These are phyloP conservation scores for Alternaria conjuncta DNA, from an alignment of 2,329 filamentous ascomycete species.

Conservation along the genomic window DNA sequence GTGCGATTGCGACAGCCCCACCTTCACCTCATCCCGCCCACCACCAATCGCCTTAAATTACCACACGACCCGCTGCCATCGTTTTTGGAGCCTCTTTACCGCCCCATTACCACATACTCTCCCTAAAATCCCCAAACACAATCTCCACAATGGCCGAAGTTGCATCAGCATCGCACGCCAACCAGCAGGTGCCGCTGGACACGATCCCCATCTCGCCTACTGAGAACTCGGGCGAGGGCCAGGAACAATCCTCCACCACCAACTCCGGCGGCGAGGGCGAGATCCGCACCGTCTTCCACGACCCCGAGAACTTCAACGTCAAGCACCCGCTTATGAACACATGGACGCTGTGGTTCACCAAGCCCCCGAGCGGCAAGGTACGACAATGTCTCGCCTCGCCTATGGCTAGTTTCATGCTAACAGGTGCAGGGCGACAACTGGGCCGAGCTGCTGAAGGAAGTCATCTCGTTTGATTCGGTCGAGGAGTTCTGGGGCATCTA, in stretches of 20 bases:
- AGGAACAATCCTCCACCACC: constrained; percentile 48
- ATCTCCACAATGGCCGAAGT: constrained; percentile 45
- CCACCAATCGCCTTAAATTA: constrained; percentile 23
- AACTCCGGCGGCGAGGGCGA: constrained; percentile 59
- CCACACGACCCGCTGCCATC: constrained; percentile 17
- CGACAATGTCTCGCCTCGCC: constrained; percentile 20
- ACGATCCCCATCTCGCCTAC: constrained; percentile 63
- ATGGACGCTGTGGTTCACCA: constrained; percentile 99
- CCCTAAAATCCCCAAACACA: constrained; percentile 5
- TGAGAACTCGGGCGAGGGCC: constrained; percentile 51
- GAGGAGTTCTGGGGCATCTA: constrained; percentile 99
- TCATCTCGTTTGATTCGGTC: constrained; percentile 97
- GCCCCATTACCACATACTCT: background rate
- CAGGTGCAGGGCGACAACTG: constrained; percentile 85
- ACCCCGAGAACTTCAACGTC: constrained; percentile 99
- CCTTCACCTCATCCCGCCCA: constrained; percentile 21
- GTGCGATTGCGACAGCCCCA: constrained; percentile 40
- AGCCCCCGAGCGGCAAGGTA: constrained; percentile 95
- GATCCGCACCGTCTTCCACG: constrained; percentile 93
- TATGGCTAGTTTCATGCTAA: constrained; percentile 16
- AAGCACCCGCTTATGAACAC: constrained; percentile 97
- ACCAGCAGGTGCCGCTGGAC: constrained; percentile 60
- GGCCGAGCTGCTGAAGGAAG: constrained; percentile 97
- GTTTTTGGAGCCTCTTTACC: constrained; percentile 5
- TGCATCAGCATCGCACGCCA: constrained; percentile 46